phyloP scores from a whole-genome alignment of 164 flowering plant species.

The Tetracentron sinense region DNA sequence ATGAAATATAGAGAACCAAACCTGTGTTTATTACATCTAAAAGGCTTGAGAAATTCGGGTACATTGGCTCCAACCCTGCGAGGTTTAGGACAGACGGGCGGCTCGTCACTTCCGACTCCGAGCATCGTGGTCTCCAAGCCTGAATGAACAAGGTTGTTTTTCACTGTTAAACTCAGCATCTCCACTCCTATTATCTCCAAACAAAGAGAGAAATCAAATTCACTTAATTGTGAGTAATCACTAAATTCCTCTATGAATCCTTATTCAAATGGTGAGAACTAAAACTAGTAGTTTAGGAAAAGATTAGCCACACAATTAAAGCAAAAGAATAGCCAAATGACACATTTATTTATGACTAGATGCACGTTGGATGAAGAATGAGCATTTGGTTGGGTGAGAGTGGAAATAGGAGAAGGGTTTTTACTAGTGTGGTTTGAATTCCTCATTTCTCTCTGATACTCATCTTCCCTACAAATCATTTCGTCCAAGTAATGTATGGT shows the following conservation, averaged over 20 bases:
- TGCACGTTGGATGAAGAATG: no score
- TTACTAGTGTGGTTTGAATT: conserved; percentile 15
- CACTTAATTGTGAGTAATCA: background rate
- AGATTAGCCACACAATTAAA: no score
- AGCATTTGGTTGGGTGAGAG: conserved; percentile 40
- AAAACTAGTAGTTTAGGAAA: no score
- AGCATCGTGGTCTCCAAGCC: conserved; percentile 17
- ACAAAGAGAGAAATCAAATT: conserved; percentile 14
- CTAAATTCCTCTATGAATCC: conserved; percentile 5
- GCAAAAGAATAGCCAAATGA: conserved; percentile 2
- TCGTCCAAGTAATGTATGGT: conserved; percentile 35
- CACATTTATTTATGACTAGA: conserved; percentile 8
- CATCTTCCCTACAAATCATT: conserved; percentile 26
- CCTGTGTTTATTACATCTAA: conserved; percentile 40
- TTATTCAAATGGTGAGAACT: no score
- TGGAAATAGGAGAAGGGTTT: conserved; percentile 24
- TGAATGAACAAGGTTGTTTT: conserved; percentile 31
- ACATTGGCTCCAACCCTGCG: conserved; percentile 33
- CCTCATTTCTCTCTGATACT: conserved; percentile 24
- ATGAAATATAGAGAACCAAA: no score
- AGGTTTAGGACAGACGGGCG: conserved; percentile 58
- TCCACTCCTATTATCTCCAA: background rate
- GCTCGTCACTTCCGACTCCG: conserved; percentile 15
- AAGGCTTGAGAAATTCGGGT: conserved; percentile 47
- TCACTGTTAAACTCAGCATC: conserved; percentile 33